Conservation (phyloP, 306 rosid species). For the Cicer pinnatifidum region DNA sequence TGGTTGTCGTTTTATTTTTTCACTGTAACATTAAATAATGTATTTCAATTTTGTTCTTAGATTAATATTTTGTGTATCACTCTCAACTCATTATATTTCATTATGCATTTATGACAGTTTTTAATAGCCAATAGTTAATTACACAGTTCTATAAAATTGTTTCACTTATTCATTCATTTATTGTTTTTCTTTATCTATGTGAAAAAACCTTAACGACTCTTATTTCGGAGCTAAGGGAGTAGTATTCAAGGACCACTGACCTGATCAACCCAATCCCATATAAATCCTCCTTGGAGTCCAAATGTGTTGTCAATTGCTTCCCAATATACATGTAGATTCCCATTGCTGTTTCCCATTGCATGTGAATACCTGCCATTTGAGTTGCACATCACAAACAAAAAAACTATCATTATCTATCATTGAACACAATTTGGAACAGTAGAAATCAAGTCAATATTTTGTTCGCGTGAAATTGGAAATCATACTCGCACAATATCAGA, state of each 20-base stretch:
- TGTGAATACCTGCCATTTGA: slow-evolving; percentile 82
- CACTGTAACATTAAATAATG: no score
- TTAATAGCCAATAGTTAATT: no score
- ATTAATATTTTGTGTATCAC: no score
- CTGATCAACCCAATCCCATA: slow-evolving; percentile 99
- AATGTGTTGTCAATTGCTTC: slow-evolving; percentile 90
- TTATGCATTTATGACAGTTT: no score
- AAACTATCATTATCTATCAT: not conserved
- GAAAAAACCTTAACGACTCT: no score
- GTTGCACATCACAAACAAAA: slow-evolving; percentile 32
- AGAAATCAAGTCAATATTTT: slow-evolving; percentile 23
- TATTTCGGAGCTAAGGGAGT: not conserved
- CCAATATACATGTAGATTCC: slow-evolving; percentile 88
- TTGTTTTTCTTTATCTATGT: no score
- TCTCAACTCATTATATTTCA: no score
- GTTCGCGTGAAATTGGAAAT: slow-evolving; percentile 1
- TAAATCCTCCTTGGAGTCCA: slow-evolving; percentile 99
- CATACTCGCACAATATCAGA: slow-evolving; percentile 93
- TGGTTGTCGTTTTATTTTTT: not conserved
- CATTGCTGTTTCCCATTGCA: slow-evolving; percentile 97
- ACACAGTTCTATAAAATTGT: no score
- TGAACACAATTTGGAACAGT: slow-evolving; percentile 28
- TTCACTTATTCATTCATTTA: no score
- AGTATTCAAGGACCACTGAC: slow-evolving; percentile 46
- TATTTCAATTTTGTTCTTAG: no score